Base-by-base conservation (phyloP, 352 stramenopile genomes). In the Lagenidium giganteum region DNA sequence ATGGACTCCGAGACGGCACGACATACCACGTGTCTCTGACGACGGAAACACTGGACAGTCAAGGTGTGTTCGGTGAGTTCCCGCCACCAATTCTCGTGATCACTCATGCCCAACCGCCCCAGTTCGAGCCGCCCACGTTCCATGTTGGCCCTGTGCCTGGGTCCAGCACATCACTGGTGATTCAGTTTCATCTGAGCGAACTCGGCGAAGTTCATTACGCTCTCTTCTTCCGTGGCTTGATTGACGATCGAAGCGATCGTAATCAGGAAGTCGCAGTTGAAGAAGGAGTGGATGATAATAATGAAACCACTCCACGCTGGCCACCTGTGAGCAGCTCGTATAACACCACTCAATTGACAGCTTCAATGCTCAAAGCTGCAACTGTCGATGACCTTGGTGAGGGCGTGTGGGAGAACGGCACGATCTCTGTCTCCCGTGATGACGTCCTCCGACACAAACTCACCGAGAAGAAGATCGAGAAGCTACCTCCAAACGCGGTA, bases 1-100 rank as follows among this genome's bases (percentile, higher is more conserved):
- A 27, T 0, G 49, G 51, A 4, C 58, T 93, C 8, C 59, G 54
- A 16, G 51, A 62, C 4, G 73, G 56, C 2, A 70, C 53, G 11
- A 87, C 67, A 4, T 93, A 93, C 38, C 77, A 89, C 28, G 54
- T 87, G 14, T 93, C 77, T 6, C 62, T 93, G 12, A 86, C 77
- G 6, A 88, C 81, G 0, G 78, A 93, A 50, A 89, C 77, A 0
- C 51, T 57, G 8, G 42, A 37, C 0, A 89, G 76, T 28, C 41
- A 64, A 16, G 80, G 80, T 1, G 80, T 93, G 4, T 93, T 82
- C 42, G 80, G 77, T 3, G 72, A 77, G 8, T 88, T 85, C 11
- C 78, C 80, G 18, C 72, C 74, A 12, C 78, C 81, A 24, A 64
- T 89, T 9, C 56, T 88, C 12, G 72, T 89, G 2, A 83, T 58